These are phyloP conservation scores for Abelmoschus esculentus DNA, from an alignment of 345 rosid species.

Conservation along the genomic window DNA sequence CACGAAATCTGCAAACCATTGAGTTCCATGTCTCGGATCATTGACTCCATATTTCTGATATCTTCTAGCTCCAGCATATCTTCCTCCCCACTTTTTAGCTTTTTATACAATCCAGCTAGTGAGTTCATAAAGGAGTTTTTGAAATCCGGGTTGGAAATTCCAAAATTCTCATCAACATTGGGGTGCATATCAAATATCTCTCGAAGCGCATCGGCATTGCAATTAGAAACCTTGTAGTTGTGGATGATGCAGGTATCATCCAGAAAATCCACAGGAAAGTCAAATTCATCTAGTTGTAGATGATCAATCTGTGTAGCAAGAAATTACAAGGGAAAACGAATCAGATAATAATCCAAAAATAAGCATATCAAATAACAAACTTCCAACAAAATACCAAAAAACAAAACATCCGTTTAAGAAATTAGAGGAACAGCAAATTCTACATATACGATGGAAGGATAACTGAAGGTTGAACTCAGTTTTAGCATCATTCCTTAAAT, in stretches of 20 bases:
- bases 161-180: neutral
- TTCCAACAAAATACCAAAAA: neutral
- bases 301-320: neutral
- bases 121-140: neutral
- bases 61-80: neutral
- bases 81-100: neutral
- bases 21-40: neutral
- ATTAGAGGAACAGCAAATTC: no score
- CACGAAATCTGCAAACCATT: neutral
- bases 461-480: no score
- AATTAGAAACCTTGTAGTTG: neutral
- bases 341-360: neutral
- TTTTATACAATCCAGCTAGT: neutral
- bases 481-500: no score
- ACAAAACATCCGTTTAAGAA: no score
- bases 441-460: no score
- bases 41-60: neutral
- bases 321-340: neutral
- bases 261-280: neutral
- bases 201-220: neutral
- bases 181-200: neutral
- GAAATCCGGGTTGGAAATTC: neutral
- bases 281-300: neutral
- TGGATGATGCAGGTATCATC: neutral
- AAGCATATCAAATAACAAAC: neutral